Evolutionary conservation across 1,139 yeast species (phyloP).

Genomic region (Pichiaceae sp.): DNA sequence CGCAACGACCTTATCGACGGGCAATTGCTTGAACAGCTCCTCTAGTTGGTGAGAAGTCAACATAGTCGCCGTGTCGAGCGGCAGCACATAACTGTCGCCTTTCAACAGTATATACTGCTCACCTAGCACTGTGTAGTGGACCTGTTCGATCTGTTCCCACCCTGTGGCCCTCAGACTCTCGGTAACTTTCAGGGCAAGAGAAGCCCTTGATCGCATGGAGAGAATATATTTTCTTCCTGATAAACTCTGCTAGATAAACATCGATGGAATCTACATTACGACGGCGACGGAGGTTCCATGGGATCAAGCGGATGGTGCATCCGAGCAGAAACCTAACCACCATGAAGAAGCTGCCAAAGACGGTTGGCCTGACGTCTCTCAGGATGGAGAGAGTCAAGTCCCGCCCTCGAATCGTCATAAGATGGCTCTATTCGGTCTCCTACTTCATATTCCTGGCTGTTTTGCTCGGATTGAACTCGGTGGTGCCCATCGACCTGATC

Average conservation of each 20-base stretch:
- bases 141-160: too few species aligned
- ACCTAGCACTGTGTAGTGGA: too few species aligned
- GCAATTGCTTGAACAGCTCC: conserved; percentile 16
- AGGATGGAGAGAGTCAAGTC: not conserved
- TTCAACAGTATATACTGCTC: too few species aligned
- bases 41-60: conserved; percentile 25
- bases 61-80: too few species aligned
- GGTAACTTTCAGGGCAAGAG: not conserved
- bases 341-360: not conserved
- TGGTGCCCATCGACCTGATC: conserved; percentile 46
- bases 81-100: too few species aligned
- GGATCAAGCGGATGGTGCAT: not conserved
- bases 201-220: not conserved
- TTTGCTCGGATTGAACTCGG: conserved; percentile 33
- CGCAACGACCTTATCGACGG: conserved; percentile 34
- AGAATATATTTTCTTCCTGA: not conserved
- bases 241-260: not conserved
- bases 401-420: conserved; percentile 6
- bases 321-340: not conserved
- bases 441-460: conserved; percentile 31
- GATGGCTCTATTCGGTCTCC: conserved; percentile 46
- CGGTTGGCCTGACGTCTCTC: not conserved
- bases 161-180: too few species aligned
- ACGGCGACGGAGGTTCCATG: not conserved
- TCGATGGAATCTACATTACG: not conserved